Evolutionary conservation across 164 flowering plant genomes (phyloP), one percentile per base, ranked within the genome.

Genomic region (Chimonanthus praecox): DNA sequence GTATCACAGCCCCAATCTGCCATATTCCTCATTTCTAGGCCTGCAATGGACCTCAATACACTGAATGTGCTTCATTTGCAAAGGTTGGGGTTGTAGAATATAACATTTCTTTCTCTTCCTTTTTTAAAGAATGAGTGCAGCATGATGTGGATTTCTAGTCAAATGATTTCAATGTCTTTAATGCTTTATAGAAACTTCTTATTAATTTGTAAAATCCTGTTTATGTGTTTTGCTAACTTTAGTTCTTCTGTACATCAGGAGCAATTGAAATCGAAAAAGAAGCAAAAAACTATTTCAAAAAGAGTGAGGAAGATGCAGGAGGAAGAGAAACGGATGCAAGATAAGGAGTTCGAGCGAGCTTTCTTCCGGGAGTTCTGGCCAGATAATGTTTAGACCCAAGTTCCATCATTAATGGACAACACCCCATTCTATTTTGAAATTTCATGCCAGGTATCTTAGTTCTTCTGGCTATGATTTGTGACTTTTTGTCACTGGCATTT

Each of bases 331-430:
- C 79, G 43, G 18, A 58, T 83, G 71, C 84, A 87, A 72, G 98
- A 94, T 77, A 87, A 81, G 81, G 94, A 89, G 75, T 88, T 90
- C 70, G 97, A 89, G 76, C 80, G 82, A 21, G 94, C 90, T 8
- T 92, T 91, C 74, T 85, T 83, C 72, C 85, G 92, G 82, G 92
- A 87, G 78, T 94, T 94, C 74, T 94, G 98, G 98, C 97, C 98
- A 18, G 98, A 94, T 46, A 94, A 94, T 80, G 98, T 94, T 48
- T 94, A 83, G 43, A n/a, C 11, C 15, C 11, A 68, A 18, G 20
- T 66, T 45, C 63, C n/a, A 11, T 62, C 68, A 61, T 69, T 6
- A n/a, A 71, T 54, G 43, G 47, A 33, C 43, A 11, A 4, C n/a
- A 7, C 46, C 46, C 21, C 2, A 48, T 54, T 5, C 15, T 66